phyloP scores from a whole-genome alignment of 352 stramenopile genomes.

The Peronosclerospora sorghi region DNA sequence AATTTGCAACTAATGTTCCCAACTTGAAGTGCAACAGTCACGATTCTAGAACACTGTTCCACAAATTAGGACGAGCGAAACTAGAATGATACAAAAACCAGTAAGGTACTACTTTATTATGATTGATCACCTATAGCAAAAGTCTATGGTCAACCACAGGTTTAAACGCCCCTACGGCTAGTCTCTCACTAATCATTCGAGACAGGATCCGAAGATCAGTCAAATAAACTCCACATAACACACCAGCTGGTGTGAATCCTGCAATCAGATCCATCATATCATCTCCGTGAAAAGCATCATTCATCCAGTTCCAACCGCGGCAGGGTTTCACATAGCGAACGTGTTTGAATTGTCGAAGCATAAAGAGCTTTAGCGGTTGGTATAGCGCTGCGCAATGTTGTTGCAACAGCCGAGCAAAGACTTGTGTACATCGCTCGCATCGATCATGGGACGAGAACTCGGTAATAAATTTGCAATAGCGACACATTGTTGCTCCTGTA shows the following conservation, averaged over 20 bases:
- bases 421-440: slow-evolving; percentile 15
- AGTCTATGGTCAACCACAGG: background rate
- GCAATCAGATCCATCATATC: slow-evolving; percentile 16
- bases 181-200: slow-evolving; percentile 4
- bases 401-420: slow-evolving; percentile 9
- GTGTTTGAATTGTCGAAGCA: slow-evolving; percentile 16
- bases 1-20: too few relatives aligned
- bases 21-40: too few relatives aligned
- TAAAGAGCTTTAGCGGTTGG: slow-evolving; percentile 17
- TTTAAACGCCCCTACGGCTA: slow-evolving; percentile 12
- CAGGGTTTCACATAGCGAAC: slow-evolving; percentile 16
- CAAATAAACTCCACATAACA: slow-evolving; percentile 21
- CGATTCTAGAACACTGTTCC: too few relatives aligned
- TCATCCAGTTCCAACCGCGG: slow-evolving; percentile 11
- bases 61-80: too few relatives aligned
- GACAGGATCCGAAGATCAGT: slow-evolving; percentile 12
- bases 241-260: slow-evolving; percentile 12
- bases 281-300: slow-evolving; percentile 3
- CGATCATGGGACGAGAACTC: slow-evolving; percentile 9
- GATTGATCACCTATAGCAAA: too few relatives aligned
- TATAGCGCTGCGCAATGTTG: slow-evolving; percentile 17
- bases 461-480: slow-evolving; percentile 10
- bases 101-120: too few relatives aligned
- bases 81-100: too few relatives aligned
- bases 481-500: slow-evolving; percentile 3